These are phyloP conservation scores for Ganoderma boninense DNA, from an alignment of 1,284 basidiomycete species.

Conservation along the genomic window DNA sequence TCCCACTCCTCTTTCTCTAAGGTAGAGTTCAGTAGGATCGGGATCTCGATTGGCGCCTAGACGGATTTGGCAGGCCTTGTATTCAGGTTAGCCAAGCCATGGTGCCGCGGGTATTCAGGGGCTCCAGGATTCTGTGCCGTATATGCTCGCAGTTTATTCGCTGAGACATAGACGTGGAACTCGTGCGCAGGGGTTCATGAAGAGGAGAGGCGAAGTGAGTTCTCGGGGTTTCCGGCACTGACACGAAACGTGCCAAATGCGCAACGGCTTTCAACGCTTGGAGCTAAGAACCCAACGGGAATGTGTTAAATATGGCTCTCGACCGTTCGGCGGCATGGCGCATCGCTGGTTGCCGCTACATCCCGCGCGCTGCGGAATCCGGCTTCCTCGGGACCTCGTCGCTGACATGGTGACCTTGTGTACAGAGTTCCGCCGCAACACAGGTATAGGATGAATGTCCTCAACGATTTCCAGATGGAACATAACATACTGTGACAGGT, in stretches of 20 bases:
- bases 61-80: background rate
- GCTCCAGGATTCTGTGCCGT: too few relatives aligned
- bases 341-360: background rate
- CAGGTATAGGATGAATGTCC: too few relatives aligned
- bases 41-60: background rate
- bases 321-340: background rate
- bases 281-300: background rate
- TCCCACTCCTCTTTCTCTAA: background rate
- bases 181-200: background rate
- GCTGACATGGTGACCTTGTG: background rate
- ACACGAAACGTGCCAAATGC: background rate
- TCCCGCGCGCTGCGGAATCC: too few relatives aligned
- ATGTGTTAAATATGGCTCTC: background rate
- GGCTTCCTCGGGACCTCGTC: too few relatives aligned
- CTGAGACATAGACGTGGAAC: background rate
- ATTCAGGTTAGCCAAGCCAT: background rate
- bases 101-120: background rate
- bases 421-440: background rate
- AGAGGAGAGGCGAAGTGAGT: background rate
- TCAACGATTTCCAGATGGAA: too few relatives aligned
- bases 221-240: background rate
- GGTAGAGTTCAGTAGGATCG: background rate
- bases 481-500: background rate
- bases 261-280: too few relatives aligned
- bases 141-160: background rate